Evolutionary conservation across 108 stramenopile genomes (phyloP).

Genomic region (Fistulifera pelliculosa): DNA sequence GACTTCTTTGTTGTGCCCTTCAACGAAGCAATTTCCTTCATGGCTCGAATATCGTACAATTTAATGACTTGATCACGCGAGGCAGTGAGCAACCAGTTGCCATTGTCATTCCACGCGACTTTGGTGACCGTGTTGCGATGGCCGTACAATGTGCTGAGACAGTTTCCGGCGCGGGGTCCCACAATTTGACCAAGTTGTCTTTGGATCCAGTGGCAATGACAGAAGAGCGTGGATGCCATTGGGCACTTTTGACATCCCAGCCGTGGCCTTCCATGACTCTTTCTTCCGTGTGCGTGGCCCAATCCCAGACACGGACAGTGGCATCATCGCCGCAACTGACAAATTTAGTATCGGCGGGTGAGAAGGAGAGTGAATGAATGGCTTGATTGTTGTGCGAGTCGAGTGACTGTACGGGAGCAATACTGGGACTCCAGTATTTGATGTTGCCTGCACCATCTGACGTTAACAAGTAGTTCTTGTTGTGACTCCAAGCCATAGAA

Average conservation of each 20-base stretch:
- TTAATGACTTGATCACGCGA: slow-evolving; percentile 89
- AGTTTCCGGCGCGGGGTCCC: slow-evolving; percentile 87
- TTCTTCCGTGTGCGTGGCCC: slow-evolving; percentile 69
- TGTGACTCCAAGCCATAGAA: slow-evolving; percentile 88
- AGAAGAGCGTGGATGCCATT: slow-evolving; percentile 91
- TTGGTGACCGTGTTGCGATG: slow-evolving; percentile 94
- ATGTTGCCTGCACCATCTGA: slow-evolving; percentile 82
- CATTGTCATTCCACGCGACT: slow-evolving; percentile 93
- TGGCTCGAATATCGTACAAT: slow-evolving; percentile 91
- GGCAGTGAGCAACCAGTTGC: slow-evolving; percentile 91
- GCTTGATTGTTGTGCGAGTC: slow-evolving; percentile 83
- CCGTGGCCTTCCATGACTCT: slow-evolving; percentile 87
- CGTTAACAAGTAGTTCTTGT: slow-evolving; percentile 84
- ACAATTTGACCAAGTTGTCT: slow-evolving; percentile 90
- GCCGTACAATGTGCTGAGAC: slow-evolving; percentile 83
- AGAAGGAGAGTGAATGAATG: slow-evolving; percentile 87
- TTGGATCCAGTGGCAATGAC: slow-evolving; percentile 85
- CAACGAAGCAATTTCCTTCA: slow-evolving; percentile 79
- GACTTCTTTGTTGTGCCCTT: slow-evolving; percentile 90
- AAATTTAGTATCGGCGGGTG: slow-evolving; percentile 91
- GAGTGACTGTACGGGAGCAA: slow-evolving; percentile 80
- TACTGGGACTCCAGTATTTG: slow-evolving; percentile 86
- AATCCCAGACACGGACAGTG: slow-evolving; percentile 91
- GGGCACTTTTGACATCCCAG: slow-evolving; percentile 90
- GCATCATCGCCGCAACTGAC: slow-evolving; percentile 91